A percentile compares a stretch with the other conserved stretches of the same genome.
phyloP scores from a whole-genome alignment of 148 eudicot genomes.

The Pharnaceum exiguum region DNA sequence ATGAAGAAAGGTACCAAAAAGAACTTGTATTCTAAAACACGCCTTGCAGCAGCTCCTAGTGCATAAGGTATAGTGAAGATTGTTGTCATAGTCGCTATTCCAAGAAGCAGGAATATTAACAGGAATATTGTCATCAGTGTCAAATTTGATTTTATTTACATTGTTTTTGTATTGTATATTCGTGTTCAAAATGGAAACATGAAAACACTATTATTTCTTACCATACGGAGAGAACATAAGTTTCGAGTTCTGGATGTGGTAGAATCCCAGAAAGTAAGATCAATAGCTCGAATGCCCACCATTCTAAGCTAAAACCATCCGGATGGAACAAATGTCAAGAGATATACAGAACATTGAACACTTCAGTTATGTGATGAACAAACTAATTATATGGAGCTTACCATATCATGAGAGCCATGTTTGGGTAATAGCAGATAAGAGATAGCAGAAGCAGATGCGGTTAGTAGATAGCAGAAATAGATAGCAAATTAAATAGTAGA shows the following conservation, averaged over 20 bases:
- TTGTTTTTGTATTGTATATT: not conserved
- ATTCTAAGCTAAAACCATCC: slow-evolving; percentile 50
- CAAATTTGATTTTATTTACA: not conserved
- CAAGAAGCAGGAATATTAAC: slow-evolving; percentile 5
- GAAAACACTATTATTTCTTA: slow-evolving; percentile 15
- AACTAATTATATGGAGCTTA: slow-evolving; percentile 25
- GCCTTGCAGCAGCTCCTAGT: slow-evolving; percentile 77
- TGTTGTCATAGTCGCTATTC: slow-evolving; percentile 55
- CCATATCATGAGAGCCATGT: slow-evolving; percentile 87
- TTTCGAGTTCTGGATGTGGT: slow-evolving; percentile 78
- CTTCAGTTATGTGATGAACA: not conserved
- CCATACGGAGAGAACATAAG: slow-evolving; percentile 76
- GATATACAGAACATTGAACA: not conserved
- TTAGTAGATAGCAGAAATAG: too few relatives aligned
- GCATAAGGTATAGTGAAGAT: slow-evolving; percentile 78
- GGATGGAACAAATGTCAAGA: not conserved
- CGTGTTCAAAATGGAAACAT: not conserved
- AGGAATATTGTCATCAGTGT: not conserved
- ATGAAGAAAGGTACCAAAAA: not conserved
- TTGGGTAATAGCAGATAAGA: too few relatives aligned
- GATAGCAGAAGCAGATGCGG: too few relatives aligned
- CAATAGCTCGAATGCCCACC: slow-evolving; percentile 89
- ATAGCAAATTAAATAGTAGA: too few relatives aligned
- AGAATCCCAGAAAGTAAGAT: slow-evolving; percentile 75
- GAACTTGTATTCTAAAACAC: not conserved